phyloP scores from a whole-genome alignment of 1,284 basidiomycete species.

The Fomitopsis pinicola region DNA sequence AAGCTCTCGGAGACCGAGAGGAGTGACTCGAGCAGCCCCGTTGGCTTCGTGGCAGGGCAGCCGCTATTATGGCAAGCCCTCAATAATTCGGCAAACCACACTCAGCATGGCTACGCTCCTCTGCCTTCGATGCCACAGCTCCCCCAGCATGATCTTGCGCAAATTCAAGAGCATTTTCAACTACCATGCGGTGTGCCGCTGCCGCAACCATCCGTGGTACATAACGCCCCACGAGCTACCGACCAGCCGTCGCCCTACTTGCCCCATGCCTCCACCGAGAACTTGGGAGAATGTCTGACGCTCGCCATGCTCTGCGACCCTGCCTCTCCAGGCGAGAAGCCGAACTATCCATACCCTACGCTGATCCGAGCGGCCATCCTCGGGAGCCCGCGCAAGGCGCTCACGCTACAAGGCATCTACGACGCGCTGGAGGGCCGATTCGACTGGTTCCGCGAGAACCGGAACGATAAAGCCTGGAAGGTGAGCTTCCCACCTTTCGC shows the following conservation, averaged over 20 bases:
- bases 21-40: conserved; percentile 14
- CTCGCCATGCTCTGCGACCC: conserved; percentile 51
- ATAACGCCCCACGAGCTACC: background rate
- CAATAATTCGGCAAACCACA: too few relatives aligned
- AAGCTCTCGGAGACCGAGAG: conserved; percentile 11
- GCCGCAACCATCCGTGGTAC: background rate
- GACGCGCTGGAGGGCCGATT: conserved; percentile 53
- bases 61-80: conserved; percentile 7
- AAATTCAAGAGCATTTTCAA: too few relatives aligned
- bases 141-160: too few relatives aligned
- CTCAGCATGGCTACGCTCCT: too few relatives aligned
- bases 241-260: conserved; percentile 42
- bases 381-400: conserved; percentile 48
- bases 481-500: conserved; percentile 28
- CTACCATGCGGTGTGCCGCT: background rate
- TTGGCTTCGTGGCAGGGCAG: conserved; percentile 13
- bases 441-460: conserved; percentile 45
- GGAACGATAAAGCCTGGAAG: conserved; percentile 59
- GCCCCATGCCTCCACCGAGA: conserved; percentile 38
- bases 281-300: conserved; percentile 33
- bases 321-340: conserved; percentile 39
- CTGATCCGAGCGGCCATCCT: conserved; percentile 71
- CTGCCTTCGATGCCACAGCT: too few relatives aligned
- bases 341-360: conserved; percentile 50
- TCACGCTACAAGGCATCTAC: conserved; percentile 68